Evolutionary conservation across 2,329 filamentous ascomycete genomes (phyloP).

Genomic region (Decorospora gaudefroyi): DNA sequence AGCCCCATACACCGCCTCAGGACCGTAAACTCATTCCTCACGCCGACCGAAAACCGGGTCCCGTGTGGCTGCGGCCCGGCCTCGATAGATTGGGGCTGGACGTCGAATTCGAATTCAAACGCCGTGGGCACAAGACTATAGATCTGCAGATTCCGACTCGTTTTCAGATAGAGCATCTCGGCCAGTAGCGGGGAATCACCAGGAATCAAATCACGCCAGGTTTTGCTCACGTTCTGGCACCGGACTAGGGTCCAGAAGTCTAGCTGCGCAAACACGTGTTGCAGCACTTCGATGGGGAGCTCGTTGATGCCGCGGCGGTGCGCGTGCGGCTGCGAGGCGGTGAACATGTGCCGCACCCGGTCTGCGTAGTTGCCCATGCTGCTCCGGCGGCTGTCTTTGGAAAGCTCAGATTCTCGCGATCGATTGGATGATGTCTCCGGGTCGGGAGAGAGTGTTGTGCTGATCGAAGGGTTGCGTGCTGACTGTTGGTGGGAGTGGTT

Average conservation of each 20-base stretch:
- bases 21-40: constrained; percentile 9
- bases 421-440: background rate
- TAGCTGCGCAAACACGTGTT: constrained; percentile 18
- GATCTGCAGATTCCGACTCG: constrained; percentile 16
- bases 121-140: constrained; percentile 17
- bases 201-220: constrained; percentile 15
- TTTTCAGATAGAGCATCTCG: constrained; percentile 18
- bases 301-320: constrained; percentile 5
- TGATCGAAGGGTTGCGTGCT: constrained; percentile 8
- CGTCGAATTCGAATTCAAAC: constrained; percentile 16
- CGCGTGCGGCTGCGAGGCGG: background rate
- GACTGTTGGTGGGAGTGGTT: constrained; percentile 1
- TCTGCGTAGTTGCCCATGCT: constrained; percentile 25
- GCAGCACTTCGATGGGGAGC: constrained; percentile 19
- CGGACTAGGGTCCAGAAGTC: constrained; percentile 17
- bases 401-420: constrained; percentile 4
- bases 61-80: constrained; percentile 4
- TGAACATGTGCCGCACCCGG: constrained; percentile 21
- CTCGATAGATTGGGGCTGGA: constrained; percentile 5
- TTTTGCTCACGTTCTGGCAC: constrained; percentile 17
- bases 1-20: constrained; percentile 14
- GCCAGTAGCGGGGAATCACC: constrained; percentile 17
- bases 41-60: constrained; percentile 1
- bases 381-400: constrained; percentile 13
- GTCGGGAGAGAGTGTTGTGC: constrained; percentile 3